A percentile compares a stretch with the other conserved stretches of the same genome.
phyloP scores from a whole-genome alignment of 768 basidiomycete genomes.

The Strobilomyces confusus region DNA sequence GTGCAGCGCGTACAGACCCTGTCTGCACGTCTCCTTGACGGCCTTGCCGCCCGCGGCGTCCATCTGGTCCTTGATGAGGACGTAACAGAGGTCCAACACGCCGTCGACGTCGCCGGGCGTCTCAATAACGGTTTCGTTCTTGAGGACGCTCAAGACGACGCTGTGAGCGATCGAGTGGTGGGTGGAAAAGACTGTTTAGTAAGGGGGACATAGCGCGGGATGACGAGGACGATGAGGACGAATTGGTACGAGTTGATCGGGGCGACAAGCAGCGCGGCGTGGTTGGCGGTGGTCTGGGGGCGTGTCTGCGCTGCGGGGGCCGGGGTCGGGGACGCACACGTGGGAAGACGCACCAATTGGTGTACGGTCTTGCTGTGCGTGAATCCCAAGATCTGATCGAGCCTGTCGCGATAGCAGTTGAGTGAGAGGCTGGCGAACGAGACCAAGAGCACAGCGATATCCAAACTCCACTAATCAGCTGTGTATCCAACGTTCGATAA shows the following conservation, averaged over 20 bases:
- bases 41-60: constrained; percentile 43
- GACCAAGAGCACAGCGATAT: constrained; percentile 93
- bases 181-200: constrained; percentile 83
- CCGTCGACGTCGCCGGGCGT: constrained; percentile 92
- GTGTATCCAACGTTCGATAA: no score
- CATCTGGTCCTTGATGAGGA: constrained; percentile 82
- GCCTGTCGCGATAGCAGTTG: constrained; percentile 94
- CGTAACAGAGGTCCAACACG: constrained; percentile 88
- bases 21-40: constrained; percentile 42
- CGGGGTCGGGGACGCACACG: constrained; percentile 4
- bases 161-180: constrained; percentile 92
- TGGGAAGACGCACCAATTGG: constrained; percentile 56
- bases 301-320: constrained; percentile 68
- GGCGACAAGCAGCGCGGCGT: constrained; percentile 87
- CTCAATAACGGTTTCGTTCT: constrained; percentile 95
- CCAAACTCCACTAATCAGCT: constrained; percentile 34
- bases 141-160: constrained; percentile 88
- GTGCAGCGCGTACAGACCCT: no score
- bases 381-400: constrained; percentile 91
- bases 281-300: constrained; percentile 81
- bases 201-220: constrained; percentile 84
- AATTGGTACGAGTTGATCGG: constrained; percentile 97
- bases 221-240: constrained; percentile 93
- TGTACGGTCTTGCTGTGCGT: constrained; percentile 78
- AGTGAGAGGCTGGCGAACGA: constrained; percentile 93